Conservation (phyloP, 257 asterid genomes). For the Petunia axillaris region DNA sequence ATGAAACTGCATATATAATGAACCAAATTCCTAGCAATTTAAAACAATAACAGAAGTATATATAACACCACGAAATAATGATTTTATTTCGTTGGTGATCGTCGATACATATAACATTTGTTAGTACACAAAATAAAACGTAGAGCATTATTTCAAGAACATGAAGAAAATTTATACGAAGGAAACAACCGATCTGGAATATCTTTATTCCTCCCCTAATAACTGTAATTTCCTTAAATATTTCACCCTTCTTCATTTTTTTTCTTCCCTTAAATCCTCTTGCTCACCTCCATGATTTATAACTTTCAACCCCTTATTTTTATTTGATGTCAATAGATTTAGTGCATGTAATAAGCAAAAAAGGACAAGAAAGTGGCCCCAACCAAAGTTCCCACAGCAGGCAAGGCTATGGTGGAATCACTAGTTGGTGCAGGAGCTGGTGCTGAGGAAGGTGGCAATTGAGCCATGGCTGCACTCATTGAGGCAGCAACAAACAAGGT, state of each 20-base stretch:
- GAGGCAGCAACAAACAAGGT: conserved; percentile 43
- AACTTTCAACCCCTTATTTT: too few relatives aligned
- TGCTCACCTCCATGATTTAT: too few relatives aligned
- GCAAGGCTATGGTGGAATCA: conserved; percentile 24
- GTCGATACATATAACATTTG: background rate
- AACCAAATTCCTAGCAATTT: background rate
- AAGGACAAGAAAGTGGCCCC: conserved; percentile 41
- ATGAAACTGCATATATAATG: background rate
- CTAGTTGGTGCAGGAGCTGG: conserved; percentile 32
- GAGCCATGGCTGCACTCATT: conserved; percentile 43
- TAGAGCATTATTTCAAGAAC: too few relatives aligned
- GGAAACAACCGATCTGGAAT: background rate
- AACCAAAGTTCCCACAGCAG: conserved; percentile 29
- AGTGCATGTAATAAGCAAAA: conserved; percentile 31
- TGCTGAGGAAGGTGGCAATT: background rate
- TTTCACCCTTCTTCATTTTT: background rate
- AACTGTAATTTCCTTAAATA: background rate
- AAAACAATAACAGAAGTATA: background rate
- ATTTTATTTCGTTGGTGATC: conserved; percentile 20
- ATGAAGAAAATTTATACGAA: too few relatives aligned
- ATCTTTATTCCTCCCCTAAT: background rate
- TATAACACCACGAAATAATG: conserved; percentile 7
- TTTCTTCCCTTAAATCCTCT: background rate
- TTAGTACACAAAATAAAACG: background rate
- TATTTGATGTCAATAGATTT: background rate